These are phyloP conservation scores for Diaporthe sp. DNA, from an alignment of 2,329 filamentous ascomycete genomes.

Conservation along the genomic window DNA sequence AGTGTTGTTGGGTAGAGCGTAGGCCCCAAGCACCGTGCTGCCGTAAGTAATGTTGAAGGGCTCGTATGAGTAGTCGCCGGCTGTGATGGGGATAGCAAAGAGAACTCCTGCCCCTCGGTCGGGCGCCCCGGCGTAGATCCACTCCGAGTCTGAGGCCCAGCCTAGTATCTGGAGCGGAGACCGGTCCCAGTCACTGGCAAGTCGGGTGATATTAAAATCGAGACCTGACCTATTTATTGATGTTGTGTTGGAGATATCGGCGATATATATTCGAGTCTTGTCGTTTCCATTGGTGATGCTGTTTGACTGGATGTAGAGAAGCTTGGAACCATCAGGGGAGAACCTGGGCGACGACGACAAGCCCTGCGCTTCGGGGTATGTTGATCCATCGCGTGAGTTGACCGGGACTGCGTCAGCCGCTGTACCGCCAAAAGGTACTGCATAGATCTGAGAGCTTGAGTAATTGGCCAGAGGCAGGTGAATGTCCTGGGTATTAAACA, in stretches of 20 bases:
- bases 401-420: background rate
- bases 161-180: slow-evolving; percentile 17
- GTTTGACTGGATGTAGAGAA: background rate
- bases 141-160: slow-evolving; percentile 11
- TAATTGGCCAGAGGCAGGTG: background rate
- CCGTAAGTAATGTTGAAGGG: background rate
- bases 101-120: background rate
- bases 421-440: background rate
- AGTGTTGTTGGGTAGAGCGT: slow-evolving; percentile 3
- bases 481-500: slow-evolving; percentile 4
- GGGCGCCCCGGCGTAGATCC: background rate
- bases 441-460: slow-evolving; percentile 2
- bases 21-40: background rate
- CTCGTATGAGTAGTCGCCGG: background rate
- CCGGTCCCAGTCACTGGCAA: slow-evolving; percentile 11
- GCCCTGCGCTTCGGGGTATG: background rate
- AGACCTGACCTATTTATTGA: too few relatives aligned
- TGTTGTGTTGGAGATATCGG: background rate
- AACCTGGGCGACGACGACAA: slow-evolving; percentile 1
- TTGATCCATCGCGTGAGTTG: background rate
- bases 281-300: background rate
- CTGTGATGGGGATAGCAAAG: slow-evolving; percentile 6
- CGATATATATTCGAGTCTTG: background rate
- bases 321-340: slow-evolving; percentile 22
- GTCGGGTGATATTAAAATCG: slow-evolving; percentile 1